Base-by-base conservation (phyloP, 306 rosid species). In the Luffa acutangula region DNA sequence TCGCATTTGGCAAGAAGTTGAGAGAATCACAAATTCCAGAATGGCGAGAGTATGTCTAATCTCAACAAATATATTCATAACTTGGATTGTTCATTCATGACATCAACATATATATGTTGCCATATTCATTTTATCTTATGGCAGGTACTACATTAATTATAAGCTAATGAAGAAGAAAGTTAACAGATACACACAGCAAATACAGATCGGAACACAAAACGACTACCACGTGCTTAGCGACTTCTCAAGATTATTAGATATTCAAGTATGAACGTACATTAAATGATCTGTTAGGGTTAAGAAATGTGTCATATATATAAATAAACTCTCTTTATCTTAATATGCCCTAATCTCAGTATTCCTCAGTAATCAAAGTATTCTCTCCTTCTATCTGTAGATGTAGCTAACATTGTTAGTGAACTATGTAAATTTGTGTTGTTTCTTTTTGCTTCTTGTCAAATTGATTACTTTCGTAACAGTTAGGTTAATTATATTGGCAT, bases 101-200 rank as follows among this genome's bases (percentile, higher is more conserved):
- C 9, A 25, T 25, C 31, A 25, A 25, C 31, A 25, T 25, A 25
- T 25, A 1, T 25, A n/a, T n/a, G 18, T 33, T 62, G 64, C 37
- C 49, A 53, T 39, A 33, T 45, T 73, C 65, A 18, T 80, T 75
- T 41, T 20, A 25, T 77, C 11, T 77, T 33, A 57, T 83, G 83
- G n/a, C 88, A 93, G 98, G 74, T 85, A 86, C 74, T 93, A 93
- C 57, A 82, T 93, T 69, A 88, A 91, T 85, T 91, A 93, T 65
- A 93, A 93, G 86, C 65, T 91, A 51, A 89, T 93, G 97, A 93
- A 93, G 88, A 93, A 89, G 89, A 89, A 90, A 80, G 90, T 93
- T 18, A 87, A 90, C 77, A 84, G 91, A 76, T 93, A 93, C 41
- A 20, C 56, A 20, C 92, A 91, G 75, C 92, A 82, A 79, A 79